Evolutionary conservation across 768 basidiomycete genomes (phyloP).

Genomic region (Russula sp.): DNA sequence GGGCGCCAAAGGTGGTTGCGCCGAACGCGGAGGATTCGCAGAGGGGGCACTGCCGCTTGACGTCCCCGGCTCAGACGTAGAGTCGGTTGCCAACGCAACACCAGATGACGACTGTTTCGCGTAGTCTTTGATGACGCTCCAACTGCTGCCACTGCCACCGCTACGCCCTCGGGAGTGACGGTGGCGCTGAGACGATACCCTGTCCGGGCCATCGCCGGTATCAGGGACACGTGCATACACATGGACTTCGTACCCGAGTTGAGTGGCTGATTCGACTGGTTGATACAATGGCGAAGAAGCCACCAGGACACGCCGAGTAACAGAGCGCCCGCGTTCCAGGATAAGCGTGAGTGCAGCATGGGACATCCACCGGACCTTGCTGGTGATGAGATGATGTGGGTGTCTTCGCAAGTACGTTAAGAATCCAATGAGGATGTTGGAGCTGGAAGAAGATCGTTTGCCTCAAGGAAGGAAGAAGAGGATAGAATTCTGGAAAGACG

Average conservation of each 20-base stretch:
- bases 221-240: slow-evolving; percentile 68
- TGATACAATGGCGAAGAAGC: slow-evolving; percentile 82
- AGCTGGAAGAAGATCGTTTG: slow-evolving; percentile 37
- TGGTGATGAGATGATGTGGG: slow-evolving; percentile 32
- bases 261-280: slow-evolving; percentile 62
- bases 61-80: slow-evolving; percentile 25
- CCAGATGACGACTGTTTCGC: slow-evolving; percentile 20
- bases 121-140: slow-evolving; percentile 21
- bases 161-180: slow-evolving; percentile 22
- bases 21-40: slow-evolving; percentile 15
- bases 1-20: slow-evolving; percentile 21
- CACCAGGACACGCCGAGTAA: slow-evolving; percentile 68
- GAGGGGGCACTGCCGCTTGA: slow-evolving; percentile 20
- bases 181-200: slow-evolving; percentile 31
- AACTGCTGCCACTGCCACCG: slow-evolving; percentile 20
- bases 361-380: slow-evolving; percentile 49
- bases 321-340: slow-evolving; percentile 72
- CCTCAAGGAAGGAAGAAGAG: background rate
- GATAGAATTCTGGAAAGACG: slow-evolving; percentile 9
- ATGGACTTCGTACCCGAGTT: slow-evolving; percentile 67
- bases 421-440: slow-evolving; percentile 82
- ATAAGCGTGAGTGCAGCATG: slow-evolving; percentile 72
- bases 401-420: slow-evolving; percentile 60
- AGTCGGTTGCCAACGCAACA: slow-evolving; percentile 27
- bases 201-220: slow-evolving; percentile 53